Base-by-base conservation (phyloP, 306 rosid genomes). In the Coriaria nepalensis region DNA sequence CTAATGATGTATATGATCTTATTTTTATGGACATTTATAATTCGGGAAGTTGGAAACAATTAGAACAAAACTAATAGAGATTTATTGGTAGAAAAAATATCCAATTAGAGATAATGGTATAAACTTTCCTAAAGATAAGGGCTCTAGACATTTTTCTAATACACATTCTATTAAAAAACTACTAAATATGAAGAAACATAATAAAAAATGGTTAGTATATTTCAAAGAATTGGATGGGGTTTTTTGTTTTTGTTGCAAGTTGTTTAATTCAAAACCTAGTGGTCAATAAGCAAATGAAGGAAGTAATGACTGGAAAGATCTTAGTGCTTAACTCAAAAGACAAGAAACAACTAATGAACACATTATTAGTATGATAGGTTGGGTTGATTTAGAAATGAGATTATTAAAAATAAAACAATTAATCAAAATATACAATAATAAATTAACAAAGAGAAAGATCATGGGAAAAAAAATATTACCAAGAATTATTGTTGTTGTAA, bases 41-140 rank as follows among this genome's bases (percentile, higher is more conserved):
- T 45, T 39, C 59, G 0, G 8, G 59, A 37, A 42, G 35, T 53
- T 33, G 40, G 8, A 37, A 4, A 7, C 35, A 50, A 15, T 61
- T 13, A 59, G 36, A 34, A 9, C 43, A 6, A 51, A 51, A 2
- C 44, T 35, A 1, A 63, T n/a, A n/a, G 50, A 41, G 68, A 55
- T 35, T 14, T 54, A 5, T 33, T 56, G 9, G 40, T 63, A 0
- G 51, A 50, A 15, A 14, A 15, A 6, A n/a, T 0, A 9, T 4
- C 57, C 20, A 12, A 33, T 12, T 32, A 8, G 11, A 10, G 8
- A 11, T 5, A 36, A 2, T 32, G 13, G 33, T 9, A 48, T 9
- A 33, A 4, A 15, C 33, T 29, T 48, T 48, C n/a, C 52, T 1
- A 32, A 48, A 29, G 37, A 48, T 10, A 9, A 20, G 33, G 6